Conservation (phyloP, 345 rosid species). For the Mercurialis annua region DNA sequence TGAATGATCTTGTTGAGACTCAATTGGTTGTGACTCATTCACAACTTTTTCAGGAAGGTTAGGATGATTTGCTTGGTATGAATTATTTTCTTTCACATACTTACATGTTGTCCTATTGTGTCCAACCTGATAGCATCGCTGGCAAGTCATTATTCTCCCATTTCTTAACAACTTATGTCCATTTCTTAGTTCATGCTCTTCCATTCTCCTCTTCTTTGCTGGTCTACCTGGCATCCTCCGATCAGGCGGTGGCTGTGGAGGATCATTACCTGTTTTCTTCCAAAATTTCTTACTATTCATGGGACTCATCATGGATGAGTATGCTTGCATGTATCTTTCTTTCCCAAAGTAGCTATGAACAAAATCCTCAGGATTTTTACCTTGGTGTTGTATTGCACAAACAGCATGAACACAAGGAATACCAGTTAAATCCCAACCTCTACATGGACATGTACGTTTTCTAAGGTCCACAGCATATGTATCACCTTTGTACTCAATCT, state of each 20-base stretch:
- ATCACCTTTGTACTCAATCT: neutral
- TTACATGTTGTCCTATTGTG: too few species aligned
- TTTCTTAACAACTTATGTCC: neutral
- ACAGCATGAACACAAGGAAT: neutral
- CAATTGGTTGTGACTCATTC: too few species aligned
- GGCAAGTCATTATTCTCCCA: neutral
- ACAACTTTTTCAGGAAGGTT: too few species aligned
- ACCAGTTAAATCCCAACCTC: neutral
- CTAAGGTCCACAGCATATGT: neutral
- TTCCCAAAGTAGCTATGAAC: neutral
- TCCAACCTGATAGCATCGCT: too few species aligned
- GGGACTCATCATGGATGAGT: neutral
- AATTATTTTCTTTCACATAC: too few species aligned
- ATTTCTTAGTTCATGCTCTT: too few species aligned
- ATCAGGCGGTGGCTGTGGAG: neutral
- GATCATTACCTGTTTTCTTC: neutral
- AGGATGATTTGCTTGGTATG: too few species aligned
- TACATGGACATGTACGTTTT: neutral
- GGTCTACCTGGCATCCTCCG: too few species aligned
- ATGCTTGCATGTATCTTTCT: neutral
- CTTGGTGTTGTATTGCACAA: neutral
- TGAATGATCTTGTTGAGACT: too few species aligned
- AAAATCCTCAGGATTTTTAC: neutral
- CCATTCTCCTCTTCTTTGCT: neutral
- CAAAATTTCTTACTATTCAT: neutral